Evolutionary conservation across 257 asterid genomes (phyloP).

Genomic region (Schizonepeta tenuifolia): DNA sequence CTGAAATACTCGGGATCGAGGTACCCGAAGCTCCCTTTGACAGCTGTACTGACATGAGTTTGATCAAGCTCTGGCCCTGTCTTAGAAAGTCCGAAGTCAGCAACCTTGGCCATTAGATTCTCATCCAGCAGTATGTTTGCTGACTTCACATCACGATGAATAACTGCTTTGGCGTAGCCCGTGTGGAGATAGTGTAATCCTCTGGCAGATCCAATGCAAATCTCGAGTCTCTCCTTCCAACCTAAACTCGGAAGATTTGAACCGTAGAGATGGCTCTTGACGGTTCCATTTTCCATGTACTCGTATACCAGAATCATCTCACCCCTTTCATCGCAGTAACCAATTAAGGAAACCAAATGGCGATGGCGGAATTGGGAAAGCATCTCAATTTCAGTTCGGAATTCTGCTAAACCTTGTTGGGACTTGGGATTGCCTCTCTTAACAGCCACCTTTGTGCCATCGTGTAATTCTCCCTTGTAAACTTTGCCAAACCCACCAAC

Average conservation of each 20-base stretch:
- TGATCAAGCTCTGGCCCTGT: constrained; percentile 59
- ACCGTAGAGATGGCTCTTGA: constrained; percentile 56
- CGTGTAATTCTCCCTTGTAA: constrained; percentile 48
- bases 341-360: constrained; percentile 56
- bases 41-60: constrained; percentile 66
- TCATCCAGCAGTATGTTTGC: constrained; percentile 66
- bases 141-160: constrained; percentile 66
- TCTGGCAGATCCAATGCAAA: constrained; percentile 65
- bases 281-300: constrained; percentile 67
- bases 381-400: constrained; percentile 63
- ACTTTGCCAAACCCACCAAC: constrained; percentile 67
- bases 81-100: constrained; percentile 67
- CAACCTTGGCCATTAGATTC: constrained; percentile 61
- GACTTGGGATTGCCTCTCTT: constrained; percentile 59
- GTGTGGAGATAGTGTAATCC: constrained; percentile 70
- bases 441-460: constrained; percentile 51
- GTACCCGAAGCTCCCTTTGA: constrained; percentile 66
- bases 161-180: constrained; percentile 49
- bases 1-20: constrained; percentile 64
- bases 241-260: constrained; percentile 48
- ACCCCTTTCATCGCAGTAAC: constrained; percentile 53
- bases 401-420: constrained; percentile 56
- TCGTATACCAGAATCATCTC: constrained; percentile 70
- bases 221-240: constrained; percentile 68
- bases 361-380: constrained; percentile 58